A percentile compares a stretch with the other conserved stretches of the same genome.
Conservation (phyloP, 257 asterid genomes). For the Capsicum baccatum region DNA sequence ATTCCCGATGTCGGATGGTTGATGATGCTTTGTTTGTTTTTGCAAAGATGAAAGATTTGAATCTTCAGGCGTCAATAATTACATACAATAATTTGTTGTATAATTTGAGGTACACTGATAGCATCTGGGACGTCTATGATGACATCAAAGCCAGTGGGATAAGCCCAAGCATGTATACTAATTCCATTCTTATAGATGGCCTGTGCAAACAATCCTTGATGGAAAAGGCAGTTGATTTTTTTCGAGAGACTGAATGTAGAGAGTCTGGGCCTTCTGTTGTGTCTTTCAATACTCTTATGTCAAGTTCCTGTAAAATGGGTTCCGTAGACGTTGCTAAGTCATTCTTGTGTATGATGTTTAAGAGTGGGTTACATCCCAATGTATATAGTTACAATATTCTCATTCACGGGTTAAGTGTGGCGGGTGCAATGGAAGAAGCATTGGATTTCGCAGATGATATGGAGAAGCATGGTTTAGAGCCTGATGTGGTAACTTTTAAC, state of each 20-base stretch:
- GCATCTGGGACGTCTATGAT: slow-evolving; percentile 56
- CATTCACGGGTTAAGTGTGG: slow-evolving; percentile 67
- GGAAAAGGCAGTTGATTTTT: slow-evolving; percentile 63
- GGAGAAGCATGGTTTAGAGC: slow-evolving; percentile 73
- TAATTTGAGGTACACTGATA: slow-evolving; percentile 60
- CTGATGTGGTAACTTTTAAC: slow-evolving; percentile 68
- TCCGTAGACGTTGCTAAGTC: slow-evolving; percentile 63
- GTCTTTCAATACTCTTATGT: slow-evolving; percentile 68
- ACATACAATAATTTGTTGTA: slow-evolving; percentile 68
- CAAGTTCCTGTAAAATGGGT: slow-evolving; percentile 73
- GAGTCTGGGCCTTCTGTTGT: slow-evolving; percentile 55
- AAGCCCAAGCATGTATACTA: slow-evolving; percentile 55
- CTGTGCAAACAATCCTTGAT: slow-evolving; percentile 68
- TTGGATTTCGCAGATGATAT: slow-evolving; percentile 58
- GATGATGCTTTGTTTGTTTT: slow-evolving; percentile 70
- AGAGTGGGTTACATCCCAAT: slow-evolving; percentile 72
- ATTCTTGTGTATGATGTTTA: slow-evolving; percentile 69
- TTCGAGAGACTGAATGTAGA: slow-evolving; percentile 46
- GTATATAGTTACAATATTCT: slow-evolving; percentile 68
- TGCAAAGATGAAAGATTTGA: slow-evolving; percentile 65
- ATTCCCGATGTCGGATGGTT: slow-evolving; percentile 61
- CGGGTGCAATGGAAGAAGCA: slow-evolving; percentile 79
- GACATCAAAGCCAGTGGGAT: slow-evolving; percentile 55
- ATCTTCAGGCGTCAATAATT: slow-evolving; percentile 59
- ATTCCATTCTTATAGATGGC: slow-evolving; percentile 69